Conservation (phyloP, 345 rosid species). For the Nephelium lappaceum region DNA sequence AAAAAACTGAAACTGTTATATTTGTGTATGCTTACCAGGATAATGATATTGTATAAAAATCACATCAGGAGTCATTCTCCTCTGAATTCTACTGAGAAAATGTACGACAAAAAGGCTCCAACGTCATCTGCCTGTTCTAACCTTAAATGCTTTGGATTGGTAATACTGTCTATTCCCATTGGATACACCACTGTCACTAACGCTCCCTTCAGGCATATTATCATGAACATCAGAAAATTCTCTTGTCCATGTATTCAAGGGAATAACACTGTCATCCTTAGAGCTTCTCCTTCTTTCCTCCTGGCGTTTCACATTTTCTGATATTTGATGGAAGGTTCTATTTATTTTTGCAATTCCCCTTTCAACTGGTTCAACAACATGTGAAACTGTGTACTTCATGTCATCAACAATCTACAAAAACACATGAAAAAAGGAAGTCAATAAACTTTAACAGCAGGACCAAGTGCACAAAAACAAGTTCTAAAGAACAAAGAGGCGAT, state of each 20-base stretch:
- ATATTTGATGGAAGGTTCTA: slow-evolving; percentile 76
- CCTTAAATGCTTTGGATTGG: slow-evolving; percentile 51
- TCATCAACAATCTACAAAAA: slow-evolving; percentile 82
- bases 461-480: not conserved
- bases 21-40: slow-evolving; percentile 18
- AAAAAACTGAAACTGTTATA: not conserved
- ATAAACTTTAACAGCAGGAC: slow-evolving; percentile 11
- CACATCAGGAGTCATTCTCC: slow-evolving; percentile 8
- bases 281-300: slow-evolving; percentile 72
- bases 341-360: slow-evolving; percentile 93
- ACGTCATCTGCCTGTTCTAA: slow-evolving; percentile 40
- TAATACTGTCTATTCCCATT: slow-evolving; percentile 51
- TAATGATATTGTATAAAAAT: not conserved
- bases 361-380: slow-evolving; percentile 96
- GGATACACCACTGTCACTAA: slow-evolving; percentile 83
- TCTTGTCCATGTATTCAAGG: slow-evolving; percentile 70
- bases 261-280: slow-evolving; percentile 86
- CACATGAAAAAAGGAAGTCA: slow-evolving; percentile 12
- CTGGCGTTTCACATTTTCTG: slow-evolving; percentile 81
- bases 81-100: not conserved
- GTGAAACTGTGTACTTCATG: slow-evolving; percentile 98
- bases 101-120: not conserved
- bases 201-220: slow-evolving; percentile 66
- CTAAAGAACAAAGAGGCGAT: not conserved
- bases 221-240: slow-evolving; percentile 87